phyloP scores from a whole-genome alignment of 2,329 filamentous ascomycete genomes.

The Fusarium irregulare region DNA sequence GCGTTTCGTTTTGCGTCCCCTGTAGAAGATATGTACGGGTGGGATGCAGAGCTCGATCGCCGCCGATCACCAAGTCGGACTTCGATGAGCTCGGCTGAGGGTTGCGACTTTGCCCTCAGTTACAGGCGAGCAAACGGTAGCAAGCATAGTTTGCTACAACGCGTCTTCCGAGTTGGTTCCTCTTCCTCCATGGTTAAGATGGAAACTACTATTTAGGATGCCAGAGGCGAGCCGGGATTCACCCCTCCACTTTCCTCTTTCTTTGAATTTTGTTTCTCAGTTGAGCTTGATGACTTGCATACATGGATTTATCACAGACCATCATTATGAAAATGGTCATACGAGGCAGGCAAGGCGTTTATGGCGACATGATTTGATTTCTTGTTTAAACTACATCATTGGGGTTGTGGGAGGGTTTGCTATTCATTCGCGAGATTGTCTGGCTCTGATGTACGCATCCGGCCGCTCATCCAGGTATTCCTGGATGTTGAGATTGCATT shows the following conservation, averaged over 20 bases:
- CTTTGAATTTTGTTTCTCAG: slow-evolving; percentile 8
- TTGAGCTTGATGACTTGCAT: slow-evolving; percentile 23
- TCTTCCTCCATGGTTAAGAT: slow-evolving; percentile 33
- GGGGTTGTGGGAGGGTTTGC: slow-evolving; percentile 18
- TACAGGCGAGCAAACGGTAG: slow-evolving; percentile 45
- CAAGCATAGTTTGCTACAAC: slow-evolving; percentile 41
- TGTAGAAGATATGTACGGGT: slow-evolving; percentile 61
- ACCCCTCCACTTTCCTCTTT: background rate
- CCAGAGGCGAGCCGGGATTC: too few relatives aligned
- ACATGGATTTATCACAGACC: slow-evolving; percentile 30
- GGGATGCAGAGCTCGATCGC: slow-evolving; percentile 60
- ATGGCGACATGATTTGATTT: slow-evolving; percentile 14
- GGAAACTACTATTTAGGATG: slow-evolving; percentile 20
- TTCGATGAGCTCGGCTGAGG: slow-evolving; percentile 21
- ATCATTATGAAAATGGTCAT: slow-evolving; percentile 28
- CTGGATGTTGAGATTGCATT: slow-evolving; percentile 36
- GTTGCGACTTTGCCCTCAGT: slow-evolving; percentile 35
- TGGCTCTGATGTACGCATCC: slow-evolving; percentile 45
- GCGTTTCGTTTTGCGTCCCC: slow-evolving; percentile 35
- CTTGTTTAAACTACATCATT: slow-evolving; percentile 16
- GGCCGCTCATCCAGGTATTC: slow-evolving; percentile 22
- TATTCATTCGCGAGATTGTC: slow-evolving; percentile 39
- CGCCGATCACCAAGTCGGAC: slow-evolving; percentile 18
- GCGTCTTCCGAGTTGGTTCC: slow-evolving; percentile 42
- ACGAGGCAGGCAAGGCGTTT: slow-evolving; percentile 42